A percentile compares a stretch with the other conserved stretches of the same genome.
phyloP scores from a whole-genome alignment of 805 yeast species.

The Candida germanica region DNA sequence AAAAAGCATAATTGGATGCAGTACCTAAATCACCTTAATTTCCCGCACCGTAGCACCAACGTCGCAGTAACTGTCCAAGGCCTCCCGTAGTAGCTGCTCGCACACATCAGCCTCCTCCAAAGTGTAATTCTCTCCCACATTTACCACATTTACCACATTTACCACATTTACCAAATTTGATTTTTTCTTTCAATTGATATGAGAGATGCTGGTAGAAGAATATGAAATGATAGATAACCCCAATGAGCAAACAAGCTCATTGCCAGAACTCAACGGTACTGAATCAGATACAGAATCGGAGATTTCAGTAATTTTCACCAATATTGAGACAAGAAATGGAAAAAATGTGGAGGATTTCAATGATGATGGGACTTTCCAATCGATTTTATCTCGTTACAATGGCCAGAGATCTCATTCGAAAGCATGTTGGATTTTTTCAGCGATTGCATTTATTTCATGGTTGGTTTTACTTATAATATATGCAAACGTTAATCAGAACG shows the following conservation, averaged over 20 bases:
- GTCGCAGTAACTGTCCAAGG: too few relatives aligned
- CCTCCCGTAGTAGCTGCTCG: too few relatives aligned
- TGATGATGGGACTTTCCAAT: slow-evolving; percentile 21
- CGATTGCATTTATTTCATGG: slow-evolving; percentile 7
- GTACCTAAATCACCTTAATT: too few relatives aligned
- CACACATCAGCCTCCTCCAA: too few relatives aligned
- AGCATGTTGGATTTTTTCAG: not conserved
- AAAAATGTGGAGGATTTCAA: slow-evolving; percentile 20
- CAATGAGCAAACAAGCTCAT: too few relatives aligned
- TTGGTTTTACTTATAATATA: slow-evolving; percentile 7
- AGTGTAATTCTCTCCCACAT: too few relatives aligned
- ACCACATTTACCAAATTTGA: too few relatives aligned
- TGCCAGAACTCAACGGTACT: not conserved
- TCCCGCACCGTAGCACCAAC: too few relatives aligned
- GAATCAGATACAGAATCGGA: not conserved
- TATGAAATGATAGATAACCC: slow-evolving; percentile 15
- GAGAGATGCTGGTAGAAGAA: slow-evolving; percentile 8
- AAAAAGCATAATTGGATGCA: too few relatives aligned
- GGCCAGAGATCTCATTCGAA: slow-evolving; percentile 9
- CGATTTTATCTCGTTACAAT: slow-evolving; percentile 16
- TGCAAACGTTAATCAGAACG: slow-evolving; percentile 10
- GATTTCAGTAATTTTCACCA: too few relatives aligned
- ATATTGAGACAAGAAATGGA: not conserved
- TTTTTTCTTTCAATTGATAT: too few relatives aligned
- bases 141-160: too few relatives aligned